Evolutionary conservation across 2,329 filamentous ascomycete genomes (phyloP).

Genomic region (Colletotrichum navitas): DNA sequence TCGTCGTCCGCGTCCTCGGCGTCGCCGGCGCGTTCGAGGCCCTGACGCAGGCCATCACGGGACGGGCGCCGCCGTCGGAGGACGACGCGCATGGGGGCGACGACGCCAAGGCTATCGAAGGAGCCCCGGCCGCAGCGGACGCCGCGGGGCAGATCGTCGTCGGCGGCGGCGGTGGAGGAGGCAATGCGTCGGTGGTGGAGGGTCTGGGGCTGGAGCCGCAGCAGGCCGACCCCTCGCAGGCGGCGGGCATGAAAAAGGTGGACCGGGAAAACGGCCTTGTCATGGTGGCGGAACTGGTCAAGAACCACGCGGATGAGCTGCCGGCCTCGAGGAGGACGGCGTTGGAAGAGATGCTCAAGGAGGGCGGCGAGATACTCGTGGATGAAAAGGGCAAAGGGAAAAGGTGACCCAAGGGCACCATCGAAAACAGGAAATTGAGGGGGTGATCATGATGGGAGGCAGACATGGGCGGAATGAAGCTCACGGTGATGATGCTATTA

Average conservation of each 20-base stretch:
- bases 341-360: slow-evolving; percentile 63
- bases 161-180: neutral
- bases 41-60: slow-evolving; percentile 64
- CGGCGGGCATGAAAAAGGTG: slow-evolving; percentile 61
- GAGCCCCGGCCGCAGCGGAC: neutral
- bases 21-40: slow-evolving; percentile 56
- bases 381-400: slow-evolving; percentile 45
- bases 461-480: too few species aligned
- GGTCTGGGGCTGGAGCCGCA: slow-evolving; percentile 60
- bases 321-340: slow-evolving; percentile 53
- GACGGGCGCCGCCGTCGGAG: slow-evolving; percentile 50
- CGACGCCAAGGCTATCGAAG: slow-evolving; percentile 3
- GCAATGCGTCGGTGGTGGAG: slow-evolving; percentile 46
- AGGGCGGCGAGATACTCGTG: slow-evolving; percentile 62
- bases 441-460: neutral
- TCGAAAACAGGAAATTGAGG: neutral
- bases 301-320: slow-evolving; percentile 57
- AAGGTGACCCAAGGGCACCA: neutral
- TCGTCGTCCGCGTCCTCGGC: slow-evolving; percentile 59
- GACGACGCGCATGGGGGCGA: neutral
- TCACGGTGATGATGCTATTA: neutral
- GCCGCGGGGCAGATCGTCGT: neutral
- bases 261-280: slow-evolving; percentile 74
- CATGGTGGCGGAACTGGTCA: slow-evolving; percentile 67
- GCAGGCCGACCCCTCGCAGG: slow-evolving; percentile 58